A percentile compares a stretch with the other conserved stretches of the same genome.
phyloP scores from a whole-genome alignment of 2,329 filamentous ascomycete genomes.

The Fusarium sterilihyphosum region DNA sequence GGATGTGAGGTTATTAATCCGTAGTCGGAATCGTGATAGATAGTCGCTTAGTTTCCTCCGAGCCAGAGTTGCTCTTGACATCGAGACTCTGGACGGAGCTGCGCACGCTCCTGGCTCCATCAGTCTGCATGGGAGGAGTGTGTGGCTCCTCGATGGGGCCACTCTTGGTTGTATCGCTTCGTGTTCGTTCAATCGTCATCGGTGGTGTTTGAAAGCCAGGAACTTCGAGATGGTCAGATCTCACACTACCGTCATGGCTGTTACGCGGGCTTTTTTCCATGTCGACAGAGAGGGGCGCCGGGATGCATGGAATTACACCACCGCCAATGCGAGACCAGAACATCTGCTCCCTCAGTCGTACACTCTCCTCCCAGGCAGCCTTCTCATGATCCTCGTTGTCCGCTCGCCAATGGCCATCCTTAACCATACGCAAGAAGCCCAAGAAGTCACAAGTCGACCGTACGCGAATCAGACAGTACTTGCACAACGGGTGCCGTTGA shows the following conservation, averaged over 20 bases:
- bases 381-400: constrained; percentile 86
- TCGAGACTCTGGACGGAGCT: constrained; percentile 44
- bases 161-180: constrained; percentile 23
- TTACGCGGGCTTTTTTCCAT: constrained; percentile 47
- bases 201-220: constrained; percentile 36
- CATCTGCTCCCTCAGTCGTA: constrained; percentile 90
- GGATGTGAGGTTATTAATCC: constrained; percentile 17
- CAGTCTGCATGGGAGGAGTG: constrained; percentile 47
- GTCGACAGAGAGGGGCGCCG: constrained; percentile 41
- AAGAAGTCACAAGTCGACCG: constrained; percentile 93
- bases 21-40: constrained; percentile 44
- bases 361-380: constrained; percentile 93
- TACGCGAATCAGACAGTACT: constrained; percentile 84
- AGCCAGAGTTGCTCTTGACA: constrained; percentile 36
- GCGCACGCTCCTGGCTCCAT: constrained; percentile 38
- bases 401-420: constrained; percentile 90
- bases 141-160: constrained; percentile 39
- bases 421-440: constrained; percentile 88
- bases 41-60: constrained; percentile 41
- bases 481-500: constrained; percentile 89
- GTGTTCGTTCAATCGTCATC: constrained; percentile 34
- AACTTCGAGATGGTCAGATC: constrained; percentile 33
- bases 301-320: constrained; percentile 78
- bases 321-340: constrained; percentile 96
- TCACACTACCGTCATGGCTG: constrained; percentile 47